Evolutionary conservation across 176 grass and related monocot species (phyloP), one percentile per base, ranked within the genome.

Genomic region (Zea mays): DNA sequence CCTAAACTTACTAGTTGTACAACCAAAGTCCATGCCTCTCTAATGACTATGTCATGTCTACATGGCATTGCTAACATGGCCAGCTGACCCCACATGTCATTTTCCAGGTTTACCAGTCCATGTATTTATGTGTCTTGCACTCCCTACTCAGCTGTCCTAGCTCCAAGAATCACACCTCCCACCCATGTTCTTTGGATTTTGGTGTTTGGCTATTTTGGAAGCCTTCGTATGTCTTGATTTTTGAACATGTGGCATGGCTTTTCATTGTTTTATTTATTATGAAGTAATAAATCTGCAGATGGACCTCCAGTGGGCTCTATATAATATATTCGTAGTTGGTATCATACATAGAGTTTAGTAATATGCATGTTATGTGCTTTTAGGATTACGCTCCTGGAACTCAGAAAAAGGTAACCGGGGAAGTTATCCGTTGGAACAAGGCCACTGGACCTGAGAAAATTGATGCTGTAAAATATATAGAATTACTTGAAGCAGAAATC

Each of bases 391-490:
- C 94, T 27, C 91, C 88, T 84, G 91, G 94, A 17, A 94, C 91
- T 39, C 89, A 97, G 79, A 94, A 97, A 83, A 97, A 97, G 47
- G 89, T 97, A 2, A 82, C 73, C 1, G 94, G 91, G 62, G 91
- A 97, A 90, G 89, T 97, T 79, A 97, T 97, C 52, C 90, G 85
- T 36, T 97, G 94, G 94, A 97, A 97, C 81, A 86, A 88, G 74
- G 35, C 79, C 58, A 97, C 87, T 44, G 94, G 91, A 67, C 82
- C 89, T 79, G 89, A 97, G 69, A 97, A 94, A 86, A 92, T 97
- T 0, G 94, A 94, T 37, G 94, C 91, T 6, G 33, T 94, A 9
- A 91, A 97, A 76, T 97, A 97, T 74, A 97, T 94, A 65, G 94
- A 93, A 76, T 85, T 88, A 65, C 91, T 97, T 82, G 94, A 94